Evolutionary conservation across 2,329 filamentous ascomycete genomes (phyloP), one percentile per base, ranked within the genome.

Genomic region (Ophiostoma populinum): DNA sequence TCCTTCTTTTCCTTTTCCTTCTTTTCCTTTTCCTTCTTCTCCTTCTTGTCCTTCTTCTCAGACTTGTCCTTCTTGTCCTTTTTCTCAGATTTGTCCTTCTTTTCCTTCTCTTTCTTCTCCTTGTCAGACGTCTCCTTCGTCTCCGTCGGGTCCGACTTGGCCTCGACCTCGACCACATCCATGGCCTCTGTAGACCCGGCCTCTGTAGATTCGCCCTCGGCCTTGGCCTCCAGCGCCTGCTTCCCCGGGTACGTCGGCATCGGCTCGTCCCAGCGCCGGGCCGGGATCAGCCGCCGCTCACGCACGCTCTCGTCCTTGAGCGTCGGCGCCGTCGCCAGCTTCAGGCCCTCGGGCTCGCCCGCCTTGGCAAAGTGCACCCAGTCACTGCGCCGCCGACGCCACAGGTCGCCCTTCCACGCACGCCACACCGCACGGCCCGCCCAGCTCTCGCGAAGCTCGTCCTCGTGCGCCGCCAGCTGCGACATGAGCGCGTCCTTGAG

Each of bases 321-420:
- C 44, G 42, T 44, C 10, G 52, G 51, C 38, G 59, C 55, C 27
- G 55, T 58, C 8, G 59, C 47, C 7, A 43, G 34, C 38, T 47
- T 40, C 17, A 46, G 45, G n/a, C 48, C 51, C 33, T 54, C 51
- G 0, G 50, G 48, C 42, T 60, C 57, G 11, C 61, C 55, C 43
- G 68, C 65, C 51, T 65, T 70, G 40, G 62, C 62, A 64, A 67
- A 71, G 3, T 54, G 47, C 41, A 68, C 63, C 69, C 69, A 74
- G 32, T 71, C 67, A 12, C 55, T 50, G 32, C 60, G 51, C 27
- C 62, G 54, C 32, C 61, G 62, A 46, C 61, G 64, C 66, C 67
- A 73, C 49, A 63, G 48, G 40, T 73, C 68, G 10, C 67, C 67
- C 49, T 62, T 64, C 67, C 68, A 73, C 24, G 55, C 56, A 18